Percentiles rank a stretch among this genome's conserved stretches.
These are phyloP conservation scores for Scleroderma bovista DNA, from an alignment of 768 basidiomycete species.

Conservation along the genomic window DNA sequence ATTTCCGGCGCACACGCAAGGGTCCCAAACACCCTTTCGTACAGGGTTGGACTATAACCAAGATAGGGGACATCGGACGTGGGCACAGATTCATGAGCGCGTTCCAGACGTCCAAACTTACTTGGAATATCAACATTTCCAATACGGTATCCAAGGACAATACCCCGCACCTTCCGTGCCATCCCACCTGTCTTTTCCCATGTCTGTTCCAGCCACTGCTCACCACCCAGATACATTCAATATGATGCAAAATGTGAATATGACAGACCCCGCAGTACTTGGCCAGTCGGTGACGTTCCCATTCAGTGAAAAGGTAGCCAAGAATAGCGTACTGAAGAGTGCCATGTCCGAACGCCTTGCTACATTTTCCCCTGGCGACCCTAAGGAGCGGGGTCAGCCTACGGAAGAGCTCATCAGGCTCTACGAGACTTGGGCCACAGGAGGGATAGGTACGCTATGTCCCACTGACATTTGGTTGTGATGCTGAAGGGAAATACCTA, in stretches of 20 bases:
- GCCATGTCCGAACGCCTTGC: conserved; percentile 33
- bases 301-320: conserved; percentile 25
- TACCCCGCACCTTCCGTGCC: background rate
- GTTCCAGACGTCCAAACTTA: background rate
- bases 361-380: conserved; percentile 27
- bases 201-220: background rate
- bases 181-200: background rate
- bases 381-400: conserved; percentile 24
- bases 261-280: conserved; percentile 15
- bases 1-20: background rate
- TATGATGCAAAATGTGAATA: conserved; percentile 6
- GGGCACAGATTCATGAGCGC: background rate
- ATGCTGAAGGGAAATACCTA: background rate
- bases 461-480: background rate
- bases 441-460: conserved; percentile 21
- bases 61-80: background rate
- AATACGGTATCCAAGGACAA: background rate
- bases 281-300: conserved; percentile 23
- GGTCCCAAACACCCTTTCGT: background rate
- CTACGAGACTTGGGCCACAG: conserved; percentile 30
- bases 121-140: background rate
- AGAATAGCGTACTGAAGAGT: conserved; percentile 30
- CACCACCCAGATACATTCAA: background rate
- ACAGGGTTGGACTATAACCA: background rate
- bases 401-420: conserved; percentile 31